These are phyloP conservation scores for Colletotrichum gigasporum DNA, from an alignment of 2,329 filamentous ascomycete species.

Conservation along the genomic window DNA sequence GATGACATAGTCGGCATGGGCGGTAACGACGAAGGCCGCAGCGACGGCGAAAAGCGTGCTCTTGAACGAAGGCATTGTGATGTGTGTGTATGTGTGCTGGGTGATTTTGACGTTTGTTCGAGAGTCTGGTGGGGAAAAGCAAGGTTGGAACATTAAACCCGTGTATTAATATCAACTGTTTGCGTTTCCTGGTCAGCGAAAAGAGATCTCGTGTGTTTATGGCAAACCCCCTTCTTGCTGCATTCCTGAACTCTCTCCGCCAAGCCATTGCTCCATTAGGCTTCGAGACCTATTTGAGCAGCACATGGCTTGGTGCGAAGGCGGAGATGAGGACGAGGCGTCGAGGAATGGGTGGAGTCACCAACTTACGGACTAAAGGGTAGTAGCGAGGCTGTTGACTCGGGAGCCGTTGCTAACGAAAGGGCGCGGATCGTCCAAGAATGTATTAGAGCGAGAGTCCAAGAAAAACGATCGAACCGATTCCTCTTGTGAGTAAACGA, in stretches of 20 bases:
- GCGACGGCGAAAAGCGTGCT: constrained; percentile 63
- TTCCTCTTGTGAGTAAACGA: not conserved
- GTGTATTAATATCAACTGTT: constrained; percentile 6
- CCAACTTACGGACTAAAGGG: constrained; percentile 21
- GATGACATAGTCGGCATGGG: constrained; percentile 68
- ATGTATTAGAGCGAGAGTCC: constrained; percentile 13
- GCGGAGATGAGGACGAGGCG: not conserved
- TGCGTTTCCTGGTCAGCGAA: constrained; percentile 31
- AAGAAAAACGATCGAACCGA: not conserved
- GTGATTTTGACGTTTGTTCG: not conserved
- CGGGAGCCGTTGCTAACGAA: constrained; percentile 1
- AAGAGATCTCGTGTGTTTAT: constrained; percentile 4
- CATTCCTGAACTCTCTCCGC: constrained; percentile 31
- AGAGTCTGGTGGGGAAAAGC: not conserved
- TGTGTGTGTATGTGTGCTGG: not conserved
- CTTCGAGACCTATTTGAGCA: not conserved
- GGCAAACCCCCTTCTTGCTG: not conserved
- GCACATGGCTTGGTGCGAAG: not conserved
- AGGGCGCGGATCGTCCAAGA: not conserved
- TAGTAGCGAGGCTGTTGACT: not conserved
- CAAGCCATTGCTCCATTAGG: constrained; percentile 3
- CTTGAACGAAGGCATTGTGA: constrained; percentile 65
- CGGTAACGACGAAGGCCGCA: constrained; percentile 59
- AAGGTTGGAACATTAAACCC: not conserved
- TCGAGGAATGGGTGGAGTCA: constrained; percentile 9